phyloP scores from a whole-genome alignment of 257 asterid genomes.

The Dorcoceras hygrometricum region DNA sequence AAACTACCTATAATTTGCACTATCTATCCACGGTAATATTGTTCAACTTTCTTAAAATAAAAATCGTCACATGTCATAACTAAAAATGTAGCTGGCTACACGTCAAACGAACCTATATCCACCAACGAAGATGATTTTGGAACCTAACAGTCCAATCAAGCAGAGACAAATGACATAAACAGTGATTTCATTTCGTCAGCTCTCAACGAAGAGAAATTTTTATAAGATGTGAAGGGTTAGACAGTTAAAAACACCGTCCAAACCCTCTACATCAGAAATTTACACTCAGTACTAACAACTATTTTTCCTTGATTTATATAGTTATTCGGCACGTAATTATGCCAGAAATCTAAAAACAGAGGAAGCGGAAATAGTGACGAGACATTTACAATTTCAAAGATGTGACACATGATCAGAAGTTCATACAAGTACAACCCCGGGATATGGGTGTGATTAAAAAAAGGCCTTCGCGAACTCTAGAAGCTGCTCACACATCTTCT shows the following conservation, averaged over 20 bases:
- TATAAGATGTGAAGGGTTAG: background rate
- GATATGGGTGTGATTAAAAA: conserved; percentile 15
- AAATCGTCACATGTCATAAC: background rate
- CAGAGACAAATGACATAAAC: no score
- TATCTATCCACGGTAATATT: background rate
- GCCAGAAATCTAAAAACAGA: background rate
- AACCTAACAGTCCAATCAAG: background rate
- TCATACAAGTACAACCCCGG: background rate
- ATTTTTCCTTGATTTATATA: background rate
- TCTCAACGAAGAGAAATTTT: background rate
- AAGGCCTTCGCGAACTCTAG: conserved; percentile 15
- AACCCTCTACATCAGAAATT: background rate
- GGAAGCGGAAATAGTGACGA: conserved; percentile 2
- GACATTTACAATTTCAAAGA: conserved; percentile 24
- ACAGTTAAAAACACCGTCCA: background rate
- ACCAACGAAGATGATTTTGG: background rate
- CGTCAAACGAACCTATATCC: background rate
- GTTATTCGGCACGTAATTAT: background rate
- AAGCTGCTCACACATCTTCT: conserved; percentile 9
- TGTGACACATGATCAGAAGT: conserved; percentile 17
- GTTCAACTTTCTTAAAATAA: no score
- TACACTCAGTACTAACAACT: background rate
- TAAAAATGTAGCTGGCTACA: background rate
- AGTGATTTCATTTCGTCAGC: background rate
- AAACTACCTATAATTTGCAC: no score